Conservation (phyloP, 345 rosid genomes). For the Angophora floribunda region DNA sequence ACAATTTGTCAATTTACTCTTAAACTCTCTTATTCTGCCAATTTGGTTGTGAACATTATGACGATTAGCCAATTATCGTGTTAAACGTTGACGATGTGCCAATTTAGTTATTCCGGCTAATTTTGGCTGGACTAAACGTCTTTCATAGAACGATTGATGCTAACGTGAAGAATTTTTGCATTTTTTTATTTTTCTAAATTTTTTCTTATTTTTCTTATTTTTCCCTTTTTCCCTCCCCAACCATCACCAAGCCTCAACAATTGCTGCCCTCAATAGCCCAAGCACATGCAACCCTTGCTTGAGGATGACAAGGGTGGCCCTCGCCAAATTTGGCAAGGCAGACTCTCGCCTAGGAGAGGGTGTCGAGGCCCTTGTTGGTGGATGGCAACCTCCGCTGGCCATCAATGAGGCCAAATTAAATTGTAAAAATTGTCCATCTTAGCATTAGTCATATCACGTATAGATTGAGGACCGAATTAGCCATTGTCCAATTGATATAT, state of each 20-base stretch:
- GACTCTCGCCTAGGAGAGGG: not conserved
- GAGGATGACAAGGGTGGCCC: accelerated
- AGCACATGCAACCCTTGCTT: too few species aligned
- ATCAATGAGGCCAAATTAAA: not conserved
- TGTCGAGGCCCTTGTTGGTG: not conserved
- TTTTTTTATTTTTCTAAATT: too few species aligned
- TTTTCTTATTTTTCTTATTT: too few species aligned
- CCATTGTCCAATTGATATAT: not conserved
- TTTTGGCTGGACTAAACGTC: accelerated
- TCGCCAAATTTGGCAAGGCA: not conserved
- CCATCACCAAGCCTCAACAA: accelerated
- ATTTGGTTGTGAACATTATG: not conserved
- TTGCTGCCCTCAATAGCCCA: not conserved
- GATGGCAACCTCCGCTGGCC: not conserved
- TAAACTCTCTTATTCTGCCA: too few species aligned
- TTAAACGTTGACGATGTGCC: not conserved
- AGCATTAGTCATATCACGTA: too few species aligned
- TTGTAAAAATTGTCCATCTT: too few species aligned
- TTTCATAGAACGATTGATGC: too few species aligned
- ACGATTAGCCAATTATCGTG: too few species aligned
- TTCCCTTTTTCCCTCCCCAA: not conserved
- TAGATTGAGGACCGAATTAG: too few species aligned
- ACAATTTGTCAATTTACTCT: not conserved
- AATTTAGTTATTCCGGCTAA: accelerated
- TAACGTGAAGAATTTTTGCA: too few species aligned